A percentile compares a stretch with the other conserved stretches of the same genome.
These are phyloP conservation scores for Trichoderma virens DNA, from an alignment of 495 filamentous ascomycete species.

Conservation along the genomic window DNA sequence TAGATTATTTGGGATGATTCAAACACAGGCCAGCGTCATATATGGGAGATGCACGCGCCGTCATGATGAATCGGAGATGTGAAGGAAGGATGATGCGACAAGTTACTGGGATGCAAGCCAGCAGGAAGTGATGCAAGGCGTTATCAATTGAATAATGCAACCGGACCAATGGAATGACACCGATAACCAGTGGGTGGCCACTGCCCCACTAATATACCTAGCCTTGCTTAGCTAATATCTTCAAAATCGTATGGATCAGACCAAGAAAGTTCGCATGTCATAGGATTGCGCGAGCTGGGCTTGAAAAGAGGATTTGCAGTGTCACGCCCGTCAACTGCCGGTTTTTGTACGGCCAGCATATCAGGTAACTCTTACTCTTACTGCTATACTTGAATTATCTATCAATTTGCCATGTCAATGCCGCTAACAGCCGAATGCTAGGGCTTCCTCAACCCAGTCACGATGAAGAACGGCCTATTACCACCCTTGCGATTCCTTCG, in stretches of 20 bases:
- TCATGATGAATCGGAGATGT: background rate
- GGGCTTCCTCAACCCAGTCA: background rate
- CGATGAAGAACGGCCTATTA: background rate
- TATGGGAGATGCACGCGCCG: background rate
- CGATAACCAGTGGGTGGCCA: background rate
- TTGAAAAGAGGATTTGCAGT: background rate
- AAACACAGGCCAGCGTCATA: background rate
- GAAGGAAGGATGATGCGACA: background rate
- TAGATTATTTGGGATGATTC: background rate
- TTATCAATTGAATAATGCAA: background rate
- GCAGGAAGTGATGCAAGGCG: background rate
- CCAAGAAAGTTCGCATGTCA: background rate
- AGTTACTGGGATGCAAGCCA: background rate
- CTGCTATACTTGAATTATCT: too few species aligned
- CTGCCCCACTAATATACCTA: background rate
- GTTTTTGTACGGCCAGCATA: background rate
- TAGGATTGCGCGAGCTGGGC: background rate
- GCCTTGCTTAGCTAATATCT: conserved; percentile 3
- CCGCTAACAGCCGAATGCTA: background rate
- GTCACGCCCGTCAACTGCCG: background rate
- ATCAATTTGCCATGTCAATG: background rate
- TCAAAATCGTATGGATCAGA: background rate
- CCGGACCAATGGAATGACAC: background rate
- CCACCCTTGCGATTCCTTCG: background rate
- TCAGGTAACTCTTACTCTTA: background rate